Percentiles rank a stretch among this genome's conserved stretches.
Evolutionary conservation across 164 flowering plant species (phyloP).

Genomic region (Paratinospora sagittata): DNA sequence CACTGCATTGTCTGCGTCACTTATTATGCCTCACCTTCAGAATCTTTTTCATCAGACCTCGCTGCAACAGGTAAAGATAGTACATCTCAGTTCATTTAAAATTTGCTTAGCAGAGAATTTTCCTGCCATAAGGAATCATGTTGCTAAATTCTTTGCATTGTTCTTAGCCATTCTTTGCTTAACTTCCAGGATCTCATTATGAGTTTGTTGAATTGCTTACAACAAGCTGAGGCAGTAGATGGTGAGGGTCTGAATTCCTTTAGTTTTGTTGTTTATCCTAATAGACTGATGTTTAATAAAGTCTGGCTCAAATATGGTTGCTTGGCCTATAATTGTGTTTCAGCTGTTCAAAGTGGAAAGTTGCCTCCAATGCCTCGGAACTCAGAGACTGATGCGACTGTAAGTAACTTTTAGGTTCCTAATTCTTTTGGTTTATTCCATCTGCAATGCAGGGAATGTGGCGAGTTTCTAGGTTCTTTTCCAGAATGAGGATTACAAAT

Average conservation of each 20-base stretch:
- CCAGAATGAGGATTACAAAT: not conserved
- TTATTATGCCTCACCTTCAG: constrained; percentile 86
- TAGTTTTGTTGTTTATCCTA: not conserved
- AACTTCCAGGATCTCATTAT: constrained; percentile 64
- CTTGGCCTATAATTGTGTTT: constrained; percentile 14
- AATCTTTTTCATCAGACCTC: constrained; percentile 90
- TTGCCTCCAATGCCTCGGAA: constrained; percentile 51
- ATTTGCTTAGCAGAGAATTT: not conserved
- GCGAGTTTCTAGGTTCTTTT: not conserved
- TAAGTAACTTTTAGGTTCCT: constrained; percentile 26
- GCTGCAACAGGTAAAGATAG: constrained; percentile 62
- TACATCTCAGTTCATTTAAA: not conserved
- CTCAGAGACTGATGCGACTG: constrained; percentile 63
- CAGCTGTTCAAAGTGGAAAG: constrained; percentile 76
- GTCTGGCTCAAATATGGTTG: not conserved
- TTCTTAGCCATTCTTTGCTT: not conserved
- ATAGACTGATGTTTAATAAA: not conserved
- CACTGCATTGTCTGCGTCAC: constrained; percentile 39
- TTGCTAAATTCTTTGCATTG: constrained; percentile 48
- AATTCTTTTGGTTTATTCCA: not conserved
- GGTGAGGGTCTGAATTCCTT: constrained; percentile 42
- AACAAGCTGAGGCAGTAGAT: constrained; percentile 58
- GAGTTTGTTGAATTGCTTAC: constrained; percentile 64
- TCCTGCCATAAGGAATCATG: not conserved
- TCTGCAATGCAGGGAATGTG: not conserved